Evolutionary conservation across 805 yeast genomes (phyloP), one percentile per base, ranked within the genome.

Genomic region (Barnettozyma siamensis): DNA sequence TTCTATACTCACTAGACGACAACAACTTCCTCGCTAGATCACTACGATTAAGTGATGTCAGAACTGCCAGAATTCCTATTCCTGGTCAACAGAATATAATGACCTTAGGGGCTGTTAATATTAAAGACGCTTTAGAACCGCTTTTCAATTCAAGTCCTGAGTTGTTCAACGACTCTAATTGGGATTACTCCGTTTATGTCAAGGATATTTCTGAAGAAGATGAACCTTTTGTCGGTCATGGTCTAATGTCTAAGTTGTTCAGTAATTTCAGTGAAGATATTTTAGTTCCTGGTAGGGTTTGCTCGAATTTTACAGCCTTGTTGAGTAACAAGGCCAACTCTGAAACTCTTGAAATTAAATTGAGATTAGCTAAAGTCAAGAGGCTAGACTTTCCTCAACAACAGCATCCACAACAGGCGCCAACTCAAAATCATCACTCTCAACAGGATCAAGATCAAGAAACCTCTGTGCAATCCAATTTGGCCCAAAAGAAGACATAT

Each of bases 341-440:
- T 1, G 72, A 76, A 44, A 79, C 83, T 3, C 58, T 79, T 38
- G 85, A 79, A 57, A 69, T 79, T 30, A 66, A 77, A 46, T 59
- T 79, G 39, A 72, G 74, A 48, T 66, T 79, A 29, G 54, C 54
- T 1, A 50, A 42, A 37, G 56, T 54, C 3, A 44, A 41, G 33
- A 45, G 48, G 27, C 36, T 36, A 34, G 20, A 38, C 11, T 7
- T 23, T 19, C 19, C 38, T 16, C 41, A 37, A 31, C 39, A 39
- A n/a, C n/a, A n/a, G n/a, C n/a, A 29, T 19, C 19, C 38, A 18
- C 41, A 37, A 31, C 39, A 39, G 18, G 40, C 31, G 19, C 32
- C 42, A 8, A 43, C 30, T 9, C 51, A 43, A 31, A 42, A 35
- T 24, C 44, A 40, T 16, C 43, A 31, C 24, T 23, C 10, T 24